Base-by-base conservation (phyloP, 441 rosid genomes). In the Jatropha multifida region DNA sequence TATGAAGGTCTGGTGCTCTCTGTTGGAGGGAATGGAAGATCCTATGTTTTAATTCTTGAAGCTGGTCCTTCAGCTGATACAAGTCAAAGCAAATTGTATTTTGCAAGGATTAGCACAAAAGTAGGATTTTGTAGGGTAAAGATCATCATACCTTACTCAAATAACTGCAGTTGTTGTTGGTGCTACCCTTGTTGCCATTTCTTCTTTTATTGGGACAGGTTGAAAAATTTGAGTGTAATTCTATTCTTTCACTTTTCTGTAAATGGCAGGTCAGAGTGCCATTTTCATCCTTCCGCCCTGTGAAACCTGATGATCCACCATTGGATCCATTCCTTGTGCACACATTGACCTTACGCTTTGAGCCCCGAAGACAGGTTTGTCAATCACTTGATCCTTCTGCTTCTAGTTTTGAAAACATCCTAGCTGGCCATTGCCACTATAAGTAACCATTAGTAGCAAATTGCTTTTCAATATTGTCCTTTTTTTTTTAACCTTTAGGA, bases 1-100 rank as follows among this genome's bases (percentile, higher is more conserved):
- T 89, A 89, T 76, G 99, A 93, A 81, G 99, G 99, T 72, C 88
- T 90, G 73, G 91, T 95, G 65, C 86, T 93, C 40, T 96, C 99
- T 65, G 90, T 93, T 74, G 98, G 99, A 66, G 99, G 99, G 73
- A 96, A 96, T 74, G 99, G 98, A 80, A 90, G 99, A 83, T 87
- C 99, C 3, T 96, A 89, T 78, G 92, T 92, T 73, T 78, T 96
- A 65, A 90, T 93, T 81, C 95, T 96, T 82, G 98, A 92, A 89
- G 94, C 99, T 71, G 98, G 98, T 78, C 98, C 99, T 78, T 87
- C 92, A 18, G 92, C 87, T 9, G 95, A 93, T 83, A 90, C 86
- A 82, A 86, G 90, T 70, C 96, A 88, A 81, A 93, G 97, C 91
- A 92, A 89, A 85, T 83, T 88, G 77, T 92, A 93, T 80, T 93